phyloP scores from a whole-genome alignment of 371 early-diverging fungal genomes.

The Mortierella sp. region DNA sequence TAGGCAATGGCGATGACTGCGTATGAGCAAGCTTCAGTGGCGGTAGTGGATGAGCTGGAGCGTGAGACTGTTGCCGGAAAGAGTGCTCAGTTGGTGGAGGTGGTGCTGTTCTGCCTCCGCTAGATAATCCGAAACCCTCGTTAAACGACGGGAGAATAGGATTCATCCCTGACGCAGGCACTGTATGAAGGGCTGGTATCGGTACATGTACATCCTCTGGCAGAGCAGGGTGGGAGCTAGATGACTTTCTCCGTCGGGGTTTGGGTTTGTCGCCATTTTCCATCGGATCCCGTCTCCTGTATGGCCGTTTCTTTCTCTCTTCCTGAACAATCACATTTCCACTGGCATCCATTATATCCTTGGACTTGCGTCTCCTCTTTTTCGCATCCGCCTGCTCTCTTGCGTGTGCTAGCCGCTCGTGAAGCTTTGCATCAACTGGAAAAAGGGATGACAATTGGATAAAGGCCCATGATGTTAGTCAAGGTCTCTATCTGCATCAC shows the following conservation, averaged over 20 bases:
- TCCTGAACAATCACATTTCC: slow-evolving; percentile 8
- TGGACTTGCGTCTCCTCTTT: slow-evolving; percentile 29
- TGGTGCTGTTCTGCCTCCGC: slow-evolving; percentile 9
- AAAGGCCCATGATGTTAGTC: too few species aligned
- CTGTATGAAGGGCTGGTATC: slow-evolving; percentile 3
- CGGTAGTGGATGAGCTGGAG: not conserved
- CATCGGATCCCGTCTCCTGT: slow-evolving; percentile 23
- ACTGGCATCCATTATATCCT: slow-evolving; percentile 16
- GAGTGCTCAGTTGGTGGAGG: slow-evolving; percentile 1
- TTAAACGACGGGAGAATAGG: slow-evolving; percentile 39
- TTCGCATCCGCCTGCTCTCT: slow-evolving; percentile 31
- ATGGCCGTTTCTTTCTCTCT: slow-evolving; percentile 41
- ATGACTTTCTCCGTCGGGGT: slow-evolving; percentile 39
- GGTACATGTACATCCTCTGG: not conserved
- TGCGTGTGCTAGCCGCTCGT: not conserved
- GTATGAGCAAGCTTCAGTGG: not conserved
- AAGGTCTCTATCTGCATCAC: too few species aligned
- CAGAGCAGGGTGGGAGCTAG: slow-evolving; percentile 2
- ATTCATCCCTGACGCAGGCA: not conserved
- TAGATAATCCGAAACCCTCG: slow-evolving; percentile 34
- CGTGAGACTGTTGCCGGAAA: slow-evolving; percentile 1
- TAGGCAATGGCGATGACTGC: not conserved
- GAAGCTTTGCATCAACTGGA: not conserved
- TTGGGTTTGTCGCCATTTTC: slow-evolving; percentile 32
- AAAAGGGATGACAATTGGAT: too few species aligned